Evolutionary conservation across 352 stramenopile genomes (phyloP), one percentile per base, ranked within the genome.

Genomic region (Pythium brachiatum): DNA sequence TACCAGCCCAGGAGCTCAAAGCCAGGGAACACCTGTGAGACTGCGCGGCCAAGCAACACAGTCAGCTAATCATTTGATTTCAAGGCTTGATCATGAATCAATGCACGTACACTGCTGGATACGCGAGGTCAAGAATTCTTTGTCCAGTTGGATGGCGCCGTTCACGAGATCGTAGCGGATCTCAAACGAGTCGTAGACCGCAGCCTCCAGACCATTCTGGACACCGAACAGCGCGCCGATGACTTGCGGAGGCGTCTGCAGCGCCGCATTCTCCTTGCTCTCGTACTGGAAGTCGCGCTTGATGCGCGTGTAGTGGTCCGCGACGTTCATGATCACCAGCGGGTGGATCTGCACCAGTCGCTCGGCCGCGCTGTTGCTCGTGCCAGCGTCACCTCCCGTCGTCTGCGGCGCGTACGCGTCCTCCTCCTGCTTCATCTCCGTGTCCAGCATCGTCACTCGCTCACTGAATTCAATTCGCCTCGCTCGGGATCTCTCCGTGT

Each of bases 251-350:
- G 78, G 66, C 31, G 74, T 66, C 58, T 82, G 69, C 70, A 77
- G 44, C 70, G 65, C 66, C 20, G 52, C 20, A 16, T 47, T 25
- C n/a, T 54, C 29, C 32, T 58, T 44, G 25, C 50, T 20, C 36
- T 67, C 52, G 50, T 78, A 61, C 63, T 81, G 74, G 63, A 76
- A 79, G 55, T 81, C 78, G 65, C 77, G 79, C 58, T 86, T 80
- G 69, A 87, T 77, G 29, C 94, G 90, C 53, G 95, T 98, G 68
- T 95, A 97, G 74, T 99, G 95, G 74, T 99, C 95, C 0, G 90
- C 89, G 59, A 98, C 89, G 72, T 97, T 96, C 60, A 98, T 94
- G 69, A 98, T 85, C 34, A 97, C 90, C 26, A 98, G 80, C 60
- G 86, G 86, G 48, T 95, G 86, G 57, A 95, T 78, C 64, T 89